Evolutionary conservation across 495 filamentous ascomycete species (phyloP).

Genomic region (Penicillium turbatum): DNA sequence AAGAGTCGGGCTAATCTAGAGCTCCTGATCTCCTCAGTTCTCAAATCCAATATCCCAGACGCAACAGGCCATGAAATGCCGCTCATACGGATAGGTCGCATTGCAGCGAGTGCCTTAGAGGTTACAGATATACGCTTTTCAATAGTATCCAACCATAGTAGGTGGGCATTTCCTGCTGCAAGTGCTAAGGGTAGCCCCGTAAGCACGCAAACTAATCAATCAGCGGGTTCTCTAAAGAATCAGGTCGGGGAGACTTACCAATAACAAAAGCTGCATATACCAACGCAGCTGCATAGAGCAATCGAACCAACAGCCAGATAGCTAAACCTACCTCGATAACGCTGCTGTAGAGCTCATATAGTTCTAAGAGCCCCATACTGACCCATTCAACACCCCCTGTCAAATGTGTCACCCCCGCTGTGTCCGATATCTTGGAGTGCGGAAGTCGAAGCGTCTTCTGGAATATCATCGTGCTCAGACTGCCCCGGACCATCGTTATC

Average conservation of each 20-base stretch:
- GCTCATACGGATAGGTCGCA: slow-evolving; percentile 59
- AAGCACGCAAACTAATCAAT: slow-evolving; percentile 20
- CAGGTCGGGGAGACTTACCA: slow-evolving; percentile 30
- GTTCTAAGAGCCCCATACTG: slow-evolving; percentile 24
- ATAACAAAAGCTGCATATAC: slow-evolving; percentile 47
- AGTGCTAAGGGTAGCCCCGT: slow-evolving; percentile 18
- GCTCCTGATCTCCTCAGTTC: slow-evolving; percentile 18
- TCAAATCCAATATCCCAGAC: too few relatives aligned
- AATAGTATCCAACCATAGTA: slow-evolving; percentile 49
- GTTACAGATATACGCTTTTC: slow-evolving; percentile 51
- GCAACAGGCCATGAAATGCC: too few relatives aligned
- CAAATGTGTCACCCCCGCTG: slow-evolving; percentile 53
- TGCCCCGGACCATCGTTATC: slow-evolving; percentile 51
- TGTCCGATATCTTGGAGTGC: slow-evolving; percentile 36
- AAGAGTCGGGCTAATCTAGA: too few relatives aligned
- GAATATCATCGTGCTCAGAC: slow-evolving; percentile 50
- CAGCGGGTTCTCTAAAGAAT: too few relatives aligned
- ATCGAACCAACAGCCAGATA: slow-evolving; percentile 46
- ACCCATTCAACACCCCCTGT: slow-evolving; percentile 54
- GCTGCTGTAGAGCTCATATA: slow-evolving; percentile 51
- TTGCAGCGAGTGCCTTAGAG: slow-evolving; percentile 45
- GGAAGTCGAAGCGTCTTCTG: slow-evolving; percentile 36
- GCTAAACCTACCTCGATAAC: slow-evolving; percentile 51
- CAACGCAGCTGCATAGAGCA: slow-evolving; percentile 41
- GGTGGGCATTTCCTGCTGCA: slow-evolving; percentile 18